These are phyloP conservation scores for Hypomontagnella submonticulosa DNA, from an alignment of 495 filamentous ascomycete genomes.

Conservation along the genomic window DNA sequence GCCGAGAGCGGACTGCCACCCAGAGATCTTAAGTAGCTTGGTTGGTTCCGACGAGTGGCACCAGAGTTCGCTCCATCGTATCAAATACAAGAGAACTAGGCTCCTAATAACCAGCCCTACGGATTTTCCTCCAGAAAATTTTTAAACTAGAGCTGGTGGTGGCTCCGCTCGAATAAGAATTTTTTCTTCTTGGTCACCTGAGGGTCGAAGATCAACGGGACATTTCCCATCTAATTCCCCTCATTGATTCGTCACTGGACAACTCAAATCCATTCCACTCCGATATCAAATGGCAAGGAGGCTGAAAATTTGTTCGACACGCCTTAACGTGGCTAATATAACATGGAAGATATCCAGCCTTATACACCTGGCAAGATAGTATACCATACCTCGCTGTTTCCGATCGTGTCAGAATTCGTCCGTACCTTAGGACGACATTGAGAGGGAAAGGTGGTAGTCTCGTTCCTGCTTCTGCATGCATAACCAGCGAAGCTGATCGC, in stretches of 20 bases:
- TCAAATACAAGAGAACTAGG: slow-evolving; percentile 9
- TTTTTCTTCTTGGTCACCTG: slow-evolving; percentile 40
- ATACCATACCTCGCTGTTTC: too few relatives aligned
- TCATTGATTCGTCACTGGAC: slow-evolving; percentile 18
- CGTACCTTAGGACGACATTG: not conserved
- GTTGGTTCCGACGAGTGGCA: slow-evolving; percentile 11
- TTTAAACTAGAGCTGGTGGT: slow-evolving; percentile 8
- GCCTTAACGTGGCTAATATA: too few relatives aligned
- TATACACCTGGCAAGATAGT: too few relatives aligned
- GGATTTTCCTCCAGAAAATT: slow-evolving; percentile 5
- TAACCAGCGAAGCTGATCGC: slow-evolving; percentile 8
- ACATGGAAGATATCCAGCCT: too few relatives aligned
- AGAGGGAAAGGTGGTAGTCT: slow-evolving; percentile 1
- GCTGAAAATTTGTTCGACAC: not conserved
- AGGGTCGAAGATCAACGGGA: slow-evolving; percentile 10
- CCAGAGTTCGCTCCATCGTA: slow-evolving; percentile 12
- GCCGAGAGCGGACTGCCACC: slow-evolving; percentile 28
- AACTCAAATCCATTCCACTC: slow-evolving; percentile 1
- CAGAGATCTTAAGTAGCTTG: not conserved
- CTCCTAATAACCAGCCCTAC: slow-evolving; percentile 25
- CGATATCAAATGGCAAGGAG: slow-evolving; percentile 12
- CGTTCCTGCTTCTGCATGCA: slow-evolving; percentile 24
- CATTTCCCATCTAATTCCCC: slow-evolving; percentile 4
- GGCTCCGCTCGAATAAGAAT: slow-evolving; percentile 22
- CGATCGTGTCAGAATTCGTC: not conserved